Evolutionary conservation across 345 rosid species (phyloP).

Genomic region (Anastatica hierochuntica): DNA sequence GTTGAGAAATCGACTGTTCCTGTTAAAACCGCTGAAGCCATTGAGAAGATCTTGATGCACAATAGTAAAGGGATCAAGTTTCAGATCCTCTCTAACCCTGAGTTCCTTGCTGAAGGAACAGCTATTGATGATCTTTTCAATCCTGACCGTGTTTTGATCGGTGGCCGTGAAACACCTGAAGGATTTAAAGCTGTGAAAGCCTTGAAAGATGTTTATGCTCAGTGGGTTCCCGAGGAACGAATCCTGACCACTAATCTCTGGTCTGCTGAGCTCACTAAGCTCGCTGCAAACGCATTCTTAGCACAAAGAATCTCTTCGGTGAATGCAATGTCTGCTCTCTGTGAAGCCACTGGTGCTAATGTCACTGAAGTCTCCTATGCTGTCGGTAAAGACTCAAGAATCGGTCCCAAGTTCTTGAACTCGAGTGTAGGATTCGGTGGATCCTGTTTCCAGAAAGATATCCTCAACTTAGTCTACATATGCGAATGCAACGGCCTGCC

Average conservation of each 20-base stretch:
- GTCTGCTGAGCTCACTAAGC: constrained; percentile 86
- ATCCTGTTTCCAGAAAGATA: constrained; percentile 78
- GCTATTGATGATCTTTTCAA: not conserved
- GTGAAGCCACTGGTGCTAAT: constrained; percentile 40
- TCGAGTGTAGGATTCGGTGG: constrained; percentile 83
- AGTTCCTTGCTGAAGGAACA: constrained; percentile 5
- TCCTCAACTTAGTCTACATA: constrained; percentile 67
- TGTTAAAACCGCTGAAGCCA: not conserved
- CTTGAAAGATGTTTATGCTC: constrained; percentile 66
- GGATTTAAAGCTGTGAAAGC: constrained; percentile 56
- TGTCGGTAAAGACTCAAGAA: constrained; percentile 60
- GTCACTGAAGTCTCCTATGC: constrained; percentile 2
- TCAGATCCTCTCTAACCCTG: constrained; percentile 35
- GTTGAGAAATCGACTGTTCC: no score
- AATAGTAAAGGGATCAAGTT: no score
- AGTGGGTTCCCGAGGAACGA: constrained; percentile 59
- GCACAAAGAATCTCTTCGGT: constrained; percentile 82
- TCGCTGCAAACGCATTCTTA: constrained; percentile 78
- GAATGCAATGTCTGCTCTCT: constrained; percentile 78
- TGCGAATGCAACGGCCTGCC: constrained; percentile 81
- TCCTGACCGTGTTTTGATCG: constrained; percentile 30
- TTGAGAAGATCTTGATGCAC: constrained; percentile 52
- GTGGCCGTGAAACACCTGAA: constrained; percentile 75
- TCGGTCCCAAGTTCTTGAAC: constrained; percentile 70
- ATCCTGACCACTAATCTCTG: constrained; percentile 71